phyloP scores from a whole-genome alignment of 345 rosid species.

The Lepidium sativum region DNA sequence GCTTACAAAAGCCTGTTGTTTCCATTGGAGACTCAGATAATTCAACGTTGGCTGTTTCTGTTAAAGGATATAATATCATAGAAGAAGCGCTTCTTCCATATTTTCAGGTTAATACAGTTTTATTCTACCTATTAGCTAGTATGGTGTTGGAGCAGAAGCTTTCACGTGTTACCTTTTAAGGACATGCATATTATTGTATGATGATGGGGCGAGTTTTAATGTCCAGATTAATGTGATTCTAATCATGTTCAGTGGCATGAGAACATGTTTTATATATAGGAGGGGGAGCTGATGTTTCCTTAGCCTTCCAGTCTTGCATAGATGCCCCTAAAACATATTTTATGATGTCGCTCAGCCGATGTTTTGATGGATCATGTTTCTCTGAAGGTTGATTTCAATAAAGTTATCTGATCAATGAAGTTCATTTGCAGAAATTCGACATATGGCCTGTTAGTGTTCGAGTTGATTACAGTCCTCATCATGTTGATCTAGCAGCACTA shows the following conservation, averaged over 20 bases:
- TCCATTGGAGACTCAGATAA: constrained; percentile 32
- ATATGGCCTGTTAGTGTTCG: constrained; percentile 71
- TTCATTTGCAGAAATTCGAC: constrained; percentile 69
- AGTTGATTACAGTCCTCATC: constrained; percentile 82
- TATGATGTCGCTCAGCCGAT: neutral
- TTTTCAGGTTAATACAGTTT: constrained; percentile 65
- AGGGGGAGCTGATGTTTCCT: neutral
- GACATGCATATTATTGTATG: neutral
- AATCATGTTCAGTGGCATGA: neutral
- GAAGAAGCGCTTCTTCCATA: constrained; percentile 93
- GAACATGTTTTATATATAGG: neutral
- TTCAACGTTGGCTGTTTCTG: constrained; percentile 26
- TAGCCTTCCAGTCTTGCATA: neutral
- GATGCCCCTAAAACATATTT: neutral
- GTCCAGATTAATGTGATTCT: neutral
- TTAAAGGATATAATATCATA: constrained; percentile 37
- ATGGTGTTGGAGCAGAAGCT: neutral
- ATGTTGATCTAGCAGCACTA: constrained; percentile 86
- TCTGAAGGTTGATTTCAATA: neutral
- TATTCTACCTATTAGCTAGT: neutral
- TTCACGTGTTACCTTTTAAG: constrained; percentile 1
- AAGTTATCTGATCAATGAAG: constrained; percentile 23
- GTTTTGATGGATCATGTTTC: neutral
- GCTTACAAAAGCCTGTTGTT: constrained; percentile 37
- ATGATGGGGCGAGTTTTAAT: neutral